Base-by-base conservation (phyloP, 208 protist genomes). In the Tritrichomonas musculus region DNA sequence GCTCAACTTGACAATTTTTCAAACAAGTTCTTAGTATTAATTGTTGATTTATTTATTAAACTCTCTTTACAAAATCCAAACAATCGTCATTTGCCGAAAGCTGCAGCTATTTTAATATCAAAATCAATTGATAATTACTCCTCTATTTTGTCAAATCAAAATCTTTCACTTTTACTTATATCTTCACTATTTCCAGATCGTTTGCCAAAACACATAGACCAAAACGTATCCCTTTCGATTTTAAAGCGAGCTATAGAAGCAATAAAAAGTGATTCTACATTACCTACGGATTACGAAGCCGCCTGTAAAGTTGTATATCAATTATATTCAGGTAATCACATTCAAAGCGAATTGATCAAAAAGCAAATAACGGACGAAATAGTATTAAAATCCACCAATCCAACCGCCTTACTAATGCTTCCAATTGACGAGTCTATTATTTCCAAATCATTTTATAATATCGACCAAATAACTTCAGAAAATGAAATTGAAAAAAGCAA, bases 41-140 rank as follows among this genome's bases (percentile, higher is more conserved):
- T 82, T 49, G 73, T 41, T 30, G 73, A 82, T 30, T 50, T 50
- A 47, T 82, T 82, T 82, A 39, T 82, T 82, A 33, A 82, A n/a
- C 39, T 82, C 30, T 82, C 41, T 41, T 11, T 27, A 41, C 8
- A n/a, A 25, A n/a, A 4, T n/a, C 73, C 33, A 50, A 50, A 4
- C 1, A 82, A 82, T 41, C 33, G 73, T 27, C 73, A 82, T 41
- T 50, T 47, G 14, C 13, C 73, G 4, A 50, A 30, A 14, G 73
- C 73, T 50, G 41, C 41, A 47, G 33, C 73, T n/a, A 50, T 82
- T 50, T 20, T 82, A 25, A 82, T 39, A 30, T 30, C 33, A 50
- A 39, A 47, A 1, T 30, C 33, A 27, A 30, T 39, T n/a, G 41
- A 82, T 14, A 30, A 82, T 50, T 82, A 50, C 20, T n/a, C 41